Base-by-base conservation (phyloP, 1,284 basidiomycete species). In the Malassezia yamatoensis region DNA sequence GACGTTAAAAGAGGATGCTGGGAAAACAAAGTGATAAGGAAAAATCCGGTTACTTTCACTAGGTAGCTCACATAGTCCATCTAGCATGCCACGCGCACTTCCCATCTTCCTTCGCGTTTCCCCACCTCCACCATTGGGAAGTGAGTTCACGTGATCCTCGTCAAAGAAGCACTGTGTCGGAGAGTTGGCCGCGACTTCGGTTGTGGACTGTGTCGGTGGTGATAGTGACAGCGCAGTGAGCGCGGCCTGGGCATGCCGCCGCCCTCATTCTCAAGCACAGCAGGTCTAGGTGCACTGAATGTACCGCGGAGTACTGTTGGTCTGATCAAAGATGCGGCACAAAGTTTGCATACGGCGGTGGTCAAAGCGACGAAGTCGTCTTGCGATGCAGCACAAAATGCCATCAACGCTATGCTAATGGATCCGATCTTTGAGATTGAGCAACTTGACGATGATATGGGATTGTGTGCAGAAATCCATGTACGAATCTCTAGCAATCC, bases 1-100 rank as follows among this genome's bases (percentile, higher is more conserved):
- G 24, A 87, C 85, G 59, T 76, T 98, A 77, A 98, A 98, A 78
- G 91, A 96, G 78, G 93, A 96, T 75, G 82, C 84, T 5, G 87
- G 87, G n/a, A 94, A 94, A n/a, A n/a, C n/a, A n/a, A n/a, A n/a
- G n/a, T n/a, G n/a, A n/a, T n/a, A n/a, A n/a, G n/a, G n/a, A n/a
- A n/a, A n/a, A n/a, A n/a, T n/a, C n/a, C n/a, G n/a, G n/a, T n/a
- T n/a, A 29, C 3, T 4, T 7, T 29, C 24, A 29, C 24, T 29
- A 29, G 24, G 24, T 3, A 29, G 7, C 7, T 29, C 7, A 29
- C 24, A 29, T 29, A 29, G 24, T 29, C 24, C 3, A 29, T 29
- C 24, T 29, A 29, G 24, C 24, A 29, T 29, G 24, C 24, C 3
- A 4, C 7, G 24, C 24, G 24, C 24, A 29, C 24, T 29, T 7